Conservation (phyloP, 139 green algal genomes). For the Micromonas pusilla region DNA sequence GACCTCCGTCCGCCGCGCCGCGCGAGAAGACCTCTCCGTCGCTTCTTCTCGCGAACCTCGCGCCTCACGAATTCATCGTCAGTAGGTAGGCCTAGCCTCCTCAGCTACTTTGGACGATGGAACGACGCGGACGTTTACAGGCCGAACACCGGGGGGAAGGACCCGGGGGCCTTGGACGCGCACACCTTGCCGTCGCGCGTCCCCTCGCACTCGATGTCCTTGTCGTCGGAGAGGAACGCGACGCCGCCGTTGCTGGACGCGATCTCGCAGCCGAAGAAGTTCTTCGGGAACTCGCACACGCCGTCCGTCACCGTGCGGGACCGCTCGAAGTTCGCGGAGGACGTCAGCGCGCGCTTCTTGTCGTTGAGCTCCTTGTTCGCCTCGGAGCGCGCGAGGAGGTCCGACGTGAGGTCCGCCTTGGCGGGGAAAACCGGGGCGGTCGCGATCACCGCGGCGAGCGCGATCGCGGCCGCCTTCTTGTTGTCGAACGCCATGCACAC, state of each 20-base stretch:
- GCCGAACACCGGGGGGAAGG: slow-evolving; percentile 23
- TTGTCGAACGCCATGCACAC: not conserved
- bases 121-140: slow-evolving; percentile 23
- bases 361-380: slow-evolving; percentile 43
- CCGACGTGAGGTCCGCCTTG: slow-evolving; percentile 20
- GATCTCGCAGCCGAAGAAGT: slow-evolving; percentile 40
- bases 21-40: too few species aligned
- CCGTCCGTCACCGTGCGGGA: slow-evolving; percentile 38
- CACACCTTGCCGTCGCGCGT: slow-evolving; percentile 30
- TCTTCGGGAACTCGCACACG: slow-evolving; percentile 37
- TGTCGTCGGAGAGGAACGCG: slow-evolving; percentile 38
- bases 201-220: slow-evolving; percentile 40
- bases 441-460: slow-evolving; percentile 1
- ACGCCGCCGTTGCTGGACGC: slow-evolving; percentile 30
- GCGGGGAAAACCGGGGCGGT: not conserved
- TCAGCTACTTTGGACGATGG: too few species aligned
- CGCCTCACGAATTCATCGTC: too few species aligned
- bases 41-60: too few species aligned
- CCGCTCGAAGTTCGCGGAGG: slow-evolving; percentile 36
- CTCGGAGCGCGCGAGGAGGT: slow-evolving; percentile 27
- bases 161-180: slow-evolving; percentile 26
- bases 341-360: slow-evolving; percentile 38
- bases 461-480: not conserved
- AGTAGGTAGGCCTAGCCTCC: too few species aligned
- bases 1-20: too few species aligned